These are phyloP conservation scores for Penicillium cataractarum DNA, from an alignment of 495 filamentous ascomycete species.

Conservation along the genomic window DNA sequence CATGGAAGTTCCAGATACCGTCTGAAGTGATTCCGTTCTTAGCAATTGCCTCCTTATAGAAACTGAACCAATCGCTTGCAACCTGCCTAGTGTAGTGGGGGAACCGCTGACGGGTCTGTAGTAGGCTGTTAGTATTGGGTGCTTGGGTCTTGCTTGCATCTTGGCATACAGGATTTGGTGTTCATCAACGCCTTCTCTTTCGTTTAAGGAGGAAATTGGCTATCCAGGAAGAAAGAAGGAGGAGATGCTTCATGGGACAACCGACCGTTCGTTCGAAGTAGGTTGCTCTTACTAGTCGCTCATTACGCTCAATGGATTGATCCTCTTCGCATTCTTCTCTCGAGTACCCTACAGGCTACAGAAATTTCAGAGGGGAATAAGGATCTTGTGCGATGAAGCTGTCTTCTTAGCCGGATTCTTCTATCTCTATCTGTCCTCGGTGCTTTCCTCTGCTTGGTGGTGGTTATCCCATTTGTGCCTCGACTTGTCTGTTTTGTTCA, in stretches of 20 bases:
- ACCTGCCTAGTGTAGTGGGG: conserved; percentile 5
- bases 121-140: conserved; percentile 1
- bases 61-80: too few species aligned
- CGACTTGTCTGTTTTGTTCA: too few species aligned
- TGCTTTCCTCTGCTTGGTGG: conserved; percentile 1
- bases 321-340: conserved; percentile 2
- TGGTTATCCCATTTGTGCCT: neutral
- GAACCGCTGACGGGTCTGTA: neutral
- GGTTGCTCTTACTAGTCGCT: conserved; percentile 5
- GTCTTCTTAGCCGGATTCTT: neutral
- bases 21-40: too few species aligned
- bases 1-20: too few species aligned
- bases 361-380: neutral
- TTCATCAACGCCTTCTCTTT: neutral
- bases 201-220: neutral
- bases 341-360: neutral
- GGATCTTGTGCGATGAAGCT: neutral
- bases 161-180: neutral
- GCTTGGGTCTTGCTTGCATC: neutral
- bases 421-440: neutral
- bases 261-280: conserved; percentile 5
- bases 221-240: neutral
- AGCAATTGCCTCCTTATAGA: too few species aligned
- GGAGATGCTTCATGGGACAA: conserved; percentile 4
- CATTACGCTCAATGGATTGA: conserved; percentile 2